Percentiles rank a stretch among this genome's conserved stretches.
Conservation (phyloP, 2,329 filamentous ascomycete genomes). For the Metarhizium anisopliae region DNA sequence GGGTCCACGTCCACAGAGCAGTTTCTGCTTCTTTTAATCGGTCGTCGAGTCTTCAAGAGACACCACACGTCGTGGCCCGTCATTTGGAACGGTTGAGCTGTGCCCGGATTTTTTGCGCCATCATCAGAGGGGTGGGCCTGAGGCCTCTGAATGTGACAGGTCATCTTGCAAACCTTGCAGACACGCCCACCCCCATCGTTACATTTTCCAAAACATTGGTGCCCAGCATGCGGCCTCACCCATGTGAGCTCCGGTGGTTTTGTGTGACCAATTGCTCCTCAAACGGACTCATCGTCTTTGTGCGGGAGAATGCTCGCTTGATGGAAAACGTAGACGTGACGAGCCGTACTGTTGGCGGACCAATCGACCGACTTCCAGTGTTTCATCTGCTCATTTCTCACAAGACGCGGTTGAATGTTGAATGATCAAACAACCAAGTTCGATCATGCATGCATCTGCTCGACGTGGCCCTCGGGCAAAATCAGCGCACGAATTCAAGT, state of each 20-base stretch:
- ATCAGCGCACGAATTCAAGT: background rate
- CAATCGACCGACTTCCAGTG: background rate
- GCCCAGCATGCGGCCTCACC: background rate
- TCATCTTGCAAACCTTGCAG: background rate
- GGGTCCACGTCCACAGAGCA: no score
- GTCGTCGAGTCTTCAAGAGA: no score
- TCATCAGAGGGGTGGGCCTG: background rate
- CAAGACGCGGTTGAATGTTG: background rate
- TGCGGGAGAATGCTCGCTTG: background rate
- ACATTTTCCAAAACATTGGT: background rate
- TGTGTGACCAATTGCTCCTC: background rate
- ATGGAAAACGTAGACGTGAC: background rate
- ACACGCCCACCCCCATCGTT: background rate
- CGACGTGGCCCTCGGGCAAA: background rate
- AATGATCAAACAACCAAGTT: background rate
- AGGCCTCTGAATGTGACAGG: background rate
- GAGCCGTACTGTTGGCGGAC: background rate
- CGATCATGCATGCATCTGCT: background rate
- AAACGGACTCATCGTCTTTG: background rate
- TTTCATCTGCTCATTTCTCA: background rate
- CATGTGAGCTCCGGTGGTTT: background rate
- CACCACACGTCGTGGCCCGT: background rate
- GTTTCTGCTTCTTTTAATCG: no score
- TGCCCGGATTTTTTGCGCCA: background rate
- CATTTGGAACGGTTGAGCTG: background rate